Percentiles rank a stretch among this genome's conserved stretches.
These are phyloP conservation scores for Lodderomyces orthopsilosis DNA, from an alignment of 1,139 yeast species.

Conservation along the genomic window DNA sequence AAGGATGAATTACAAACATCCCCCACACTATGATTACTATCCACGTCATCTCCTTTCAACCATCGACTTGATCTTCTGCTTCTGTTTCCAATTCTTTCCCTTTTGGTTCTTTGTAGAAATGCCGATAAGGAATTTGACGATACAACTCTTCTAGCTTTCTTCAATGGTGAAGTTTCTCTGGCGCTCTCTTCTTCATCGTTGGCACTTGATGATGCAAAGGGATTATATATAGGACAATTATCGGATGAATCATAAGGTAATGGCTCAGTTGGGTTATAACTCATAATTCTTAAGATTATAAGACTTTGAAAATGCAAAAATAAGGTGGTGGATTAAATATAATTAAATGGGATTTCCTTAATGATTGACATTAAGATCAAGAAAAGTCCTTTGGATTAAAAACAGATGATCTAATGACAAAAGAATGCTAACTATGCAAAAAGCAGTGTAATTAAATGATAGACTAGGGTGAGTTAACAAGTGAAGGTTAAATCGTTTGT, in stretches of 20 bases:
- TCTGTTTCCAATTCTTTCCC: slow-evolving; percentile 4
- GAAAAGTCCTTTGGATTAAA: not conserved
- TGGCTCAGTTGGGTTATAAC: slow-evolving; percentile 22
- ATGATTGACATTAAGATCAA: not conserved
- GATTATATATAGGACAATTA: slow-evolving; percentile 23
- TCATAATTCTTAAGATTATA: slow-evolving; percentile 10
- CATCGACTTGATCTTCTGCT: not conserved
- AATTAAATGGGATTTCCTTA: not conserved
- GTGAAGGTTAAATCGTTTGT: not conserved
- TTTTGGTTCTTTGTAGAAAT: slow-evolving; percentile 9
- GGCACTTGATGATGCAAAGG: slow-evolving; percentile 11
- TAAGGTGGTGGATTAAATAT: not conserved
- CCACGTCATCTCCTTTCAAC: not conserved
- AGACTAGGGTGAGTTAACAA: slow-evolving; percentile 26
- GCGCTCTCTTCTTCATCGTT: not conserved
- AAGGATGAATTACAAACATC: slow-evolving; percentile 9
- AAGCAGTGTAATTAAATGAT: slow-evolving; percentile 17
- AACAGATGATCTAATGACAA: not conserved
- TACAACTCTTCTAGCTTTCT: slow-evolving; percentile 16
- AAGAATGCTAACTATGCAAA: slow-evolving; percentile 7
- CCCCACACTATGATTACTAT: not conserved
- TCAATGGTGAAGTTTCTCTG: slow-evolving; percentile 8
- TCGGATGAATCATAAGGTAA: slow-evolving; percentile 22
- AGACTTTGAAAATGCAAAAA: not conserved
- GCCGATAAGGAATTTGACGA: slow-evolving; percentile 14